Percentiles rank a stretch among this genome's conserved stretches.
phyloP scores from a whole-genome alignment of 345 rosid species.

The Balakata baccata region DNA sequence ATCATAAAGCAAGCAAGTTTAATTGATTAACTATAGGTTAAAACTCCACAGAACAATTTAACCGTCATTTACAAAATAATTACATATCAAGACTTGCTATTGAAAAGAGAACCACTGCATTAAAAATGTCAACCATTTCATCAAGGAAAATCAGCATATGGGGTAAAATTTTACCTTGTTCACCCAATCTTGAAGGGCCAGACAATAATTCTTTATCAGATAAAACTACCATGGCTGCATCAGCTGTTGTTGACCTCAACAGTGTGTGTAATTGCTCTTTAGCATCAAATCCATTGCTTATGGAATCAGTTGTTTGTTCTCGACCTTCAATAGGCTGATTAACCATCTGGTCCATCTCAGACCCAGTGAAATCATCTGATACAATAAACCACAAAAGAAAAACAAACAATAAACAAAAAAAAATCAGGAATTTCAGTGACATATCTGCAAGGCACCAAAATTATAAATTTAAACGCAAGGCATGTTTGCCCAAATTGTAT shows the following conservation, averaged over 20 bases:
- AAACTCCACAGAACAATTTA: neutral
- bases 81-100: neutral
- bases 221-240: slow-evolving; percentile 15
- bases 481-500: neutral
- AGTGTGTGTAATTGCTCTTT: slow-evolving; percentile 22
- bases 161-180: slow-evolving; percentile 31
- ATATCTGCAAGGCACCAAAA: neutral
- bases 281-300: slow-evolving; percentile 15
- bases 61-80: neutral
- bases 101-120: neutral
- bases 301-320: slow-evolving; percentile 23
- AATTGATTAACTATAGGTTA: neutral
- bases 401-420: neutral
- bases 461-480: neutral
- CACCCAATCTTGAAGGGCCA: slow-evolving; percentile 16
- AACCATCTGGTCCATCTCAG: slow-evolving; percentile 37
- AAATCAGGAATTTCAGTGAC: neutral
- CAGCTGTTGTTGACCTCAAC: slow-evolving; percentile 18
- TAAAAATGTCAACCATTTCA: slow-evolving; percentile 7
- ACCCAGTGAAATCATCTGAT: slow-evolving; percentile 71
- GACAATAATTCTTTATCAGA: slow-evolving; percentile 11
- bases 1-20: neutral
- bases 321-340: slow-evolving; percentile 25
- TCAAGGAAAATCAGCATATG: neutral
- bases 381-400: slow-evolving; percentile 5